A percentile compares a stretch with the other conserved stretches of the same genome.
phyloP scores from a whole-genome alignment of 1,284 basidiomycete species.

The Coniferiporia sulphurascens region DNA sequence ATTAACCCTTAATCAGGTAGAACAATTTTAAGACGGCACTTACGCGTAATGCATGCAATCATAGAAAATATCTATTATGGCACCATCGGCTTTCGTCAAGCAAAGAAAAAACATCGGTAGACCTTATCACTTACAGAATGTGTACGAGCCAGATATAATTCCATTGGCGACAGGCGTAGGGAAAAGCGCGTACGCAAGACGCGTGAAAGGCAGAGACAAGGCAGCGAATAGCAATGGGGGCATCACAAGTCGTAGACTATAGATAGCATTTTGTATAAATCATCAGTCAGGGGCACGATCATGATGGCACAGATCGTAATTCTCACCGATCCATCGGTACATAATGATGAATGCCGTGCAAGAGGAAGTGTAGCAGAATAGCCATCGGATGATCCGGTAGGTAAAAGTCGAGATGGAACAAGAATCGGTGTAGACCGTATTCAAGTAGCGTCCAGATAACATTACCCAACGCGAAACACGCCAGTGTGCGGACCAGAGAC shows the following conservation, averaged over 20 bases:
- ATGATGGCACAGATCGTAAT: neutral
- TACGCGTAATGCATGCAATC: conserved; percentile 92
- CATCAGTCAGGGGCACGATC: neutral
- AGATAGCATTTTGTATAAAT: neutral
- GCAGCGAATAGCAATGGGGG: conserved; percentile 82
- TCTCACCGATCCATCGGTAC: conserved; percentile 89
- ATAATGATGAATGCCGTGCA: conserved; percentile 98
- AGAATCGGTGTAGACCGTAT: conserved; percentile 93
- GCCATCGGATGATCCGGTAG: conserved; percentile 83
- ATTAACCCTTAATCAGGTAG: conserved; percentile 1
- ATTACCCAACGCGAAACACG: conserved; percentile 79
- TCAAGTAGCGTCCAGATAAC: conserved; percentile 95
- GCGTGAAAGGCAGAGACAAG: conserved; percentile 86
- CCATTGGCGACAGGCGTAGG: conserved; percentile 86
- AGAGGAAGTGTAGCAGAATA: conserved; percentile 86
- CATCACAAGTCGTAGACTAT: conserved; percentile 91
- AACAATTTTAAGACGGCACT: conserved; percentile 27
- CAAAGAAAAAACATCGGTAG: conserved; percentile 12
- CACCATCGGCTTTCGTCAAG: neutral
- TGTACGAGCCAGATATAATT: conserved; percentile 87
- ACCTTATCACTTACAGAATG: conserved; percentile 67
- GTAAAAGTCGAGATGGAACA: conserved; percentile 94
- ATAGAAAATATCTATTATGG: conserved; percentile 68
- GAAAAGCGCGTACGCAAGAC: conserved; percentile 81
- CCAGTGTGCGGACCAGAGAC: conserved; percentile 45